phyloP scores from a whole-genome alignment of 2,329 filamentous ascomycete genomes.

The Alternaria arborescens region DNA sequence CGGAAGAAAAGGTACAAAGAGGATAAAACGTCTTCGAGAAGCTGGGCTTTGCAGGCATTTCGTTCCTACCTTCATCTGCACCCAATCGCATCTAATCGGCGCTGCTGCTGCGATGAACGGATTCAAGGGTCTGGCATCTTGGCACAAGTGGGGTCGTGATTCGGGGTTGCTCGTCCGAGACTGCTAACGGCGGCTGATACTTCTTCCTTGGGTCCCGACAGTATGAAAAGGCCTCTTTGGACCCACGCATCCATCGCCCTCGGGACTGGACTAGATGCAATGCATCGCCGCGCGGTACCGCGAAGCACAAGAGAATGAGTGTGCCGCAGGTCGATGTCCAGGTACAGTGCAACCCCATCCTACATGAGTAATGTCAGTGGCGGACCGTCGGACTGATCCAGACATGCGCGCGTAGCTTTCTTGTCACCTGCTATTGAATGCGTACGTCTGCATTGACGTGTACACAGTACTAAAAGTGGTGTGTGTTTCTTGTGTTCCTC shows the following conservation, averaged over 20 bases:
- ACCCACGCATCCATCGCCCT: not conserved
- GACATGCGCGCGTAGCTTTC: not conserved
- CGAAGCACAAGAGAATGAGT: not conserved
- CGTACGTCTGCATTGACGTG: not conserved
- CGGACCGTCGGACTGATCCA: not conserved
- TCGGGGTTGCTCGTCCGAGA: constrained; percentile 1
- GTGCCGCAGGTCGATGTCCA: not conserved
- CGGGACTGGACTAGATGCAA: not conserved
- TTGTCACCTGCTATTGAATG: not conserved
- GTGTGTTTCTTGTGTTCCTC: not conserved
- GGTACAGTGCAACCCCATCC: not conserved
- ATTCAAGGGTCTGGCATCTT: constrained; percentile 1
- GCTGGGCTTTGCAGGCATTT: not conserved
- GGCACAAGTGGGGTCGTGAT: not conserved
- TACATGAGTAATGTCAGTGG: not conserved
- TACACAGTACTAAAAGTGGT: not conserved
- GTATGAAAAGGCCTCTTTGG: not conserved
- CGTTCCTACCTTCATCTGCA: not conserved
- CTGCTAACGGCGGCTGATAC: constrained; percentile 2
- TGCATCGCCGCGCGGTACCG: not conserved
- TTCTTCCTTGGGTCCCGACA: constrained; percentile 6
- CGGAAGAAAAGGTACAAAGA: not conserved
- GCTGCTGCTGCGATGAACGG: not conserved
- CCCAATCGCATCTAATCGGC: not conserved
- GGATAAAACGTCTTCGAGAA: not conserved